These are phyloP conservation scores for Rhynchospora breviuscula DNA, from an alignment of 176 grass and related monocot genomes.

Conservation along the genomic window DNA sequence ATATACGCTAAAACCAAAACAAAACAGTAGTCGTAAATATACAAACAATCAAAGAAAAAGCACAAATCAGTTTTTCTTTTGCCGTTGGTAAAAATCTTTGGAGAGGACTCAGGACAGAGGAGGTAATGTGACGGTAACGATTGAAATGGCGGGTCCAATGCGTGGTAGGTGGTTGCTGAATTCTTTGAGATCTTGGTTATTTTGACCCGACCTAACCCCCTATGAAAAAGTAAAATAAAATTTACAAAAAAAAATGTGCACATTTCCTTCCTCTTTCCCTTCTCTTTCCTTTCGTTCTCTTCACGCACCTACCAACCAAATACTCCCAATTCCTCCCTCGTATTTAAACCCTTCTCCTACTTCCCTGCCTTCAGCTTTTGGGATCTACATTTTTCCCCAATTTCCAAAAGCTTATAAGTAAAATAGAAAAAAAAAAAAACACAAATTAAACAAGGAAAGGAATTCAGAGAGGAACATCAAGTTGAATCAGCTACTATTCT, in stretches of 20 bases:
- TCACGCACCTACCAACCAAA: slow-evolving; percentile 26
- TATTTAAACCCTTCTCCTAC: background rate
- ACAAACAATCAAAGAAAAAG: background rate
- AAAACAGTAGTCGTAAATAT: background rate
- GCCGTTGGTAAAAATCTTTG: background rate
- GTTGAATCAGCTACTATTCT: background rate
- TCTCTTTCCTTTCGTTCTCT: background rate
- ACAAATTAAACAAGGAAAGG: background rate
- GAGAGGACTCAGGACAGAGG: too few relatives aligned
- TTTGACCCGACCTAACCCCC: slow-evolving; percentile 28
- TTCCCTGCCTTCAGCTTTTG: slow-evolving; percentile 18
- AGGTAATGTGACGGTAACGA: background rate
- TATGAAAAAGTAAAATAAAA: background rate
- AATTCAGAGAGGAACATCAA: background rate
- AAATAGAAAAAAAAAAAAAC: background rate
- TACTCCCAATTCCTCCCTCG: background rate
- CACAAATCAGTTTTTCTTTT: background rate
- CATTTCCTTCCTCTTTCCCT: background rate
- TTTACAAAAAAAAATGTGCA: slow-evolving; percentile 5
- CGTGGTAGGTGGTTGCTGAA: slow-evolving; percentile 11
- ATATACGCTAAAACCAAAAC: background rate
- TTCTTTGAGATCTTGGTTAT: background rate
- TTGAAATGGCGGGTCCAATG: background rate
- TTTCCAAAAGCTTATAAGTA: slow-evolving; percentile 12
- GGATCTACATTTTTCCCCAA: slow-evolving; percentile 8